A percentile compares a stretch with the other conserved stretches of the same genome.
Evolutionary conservation across 768 basidiomycete species (phyloP).

Genomic region (Polyporus arcularius): DNA sequence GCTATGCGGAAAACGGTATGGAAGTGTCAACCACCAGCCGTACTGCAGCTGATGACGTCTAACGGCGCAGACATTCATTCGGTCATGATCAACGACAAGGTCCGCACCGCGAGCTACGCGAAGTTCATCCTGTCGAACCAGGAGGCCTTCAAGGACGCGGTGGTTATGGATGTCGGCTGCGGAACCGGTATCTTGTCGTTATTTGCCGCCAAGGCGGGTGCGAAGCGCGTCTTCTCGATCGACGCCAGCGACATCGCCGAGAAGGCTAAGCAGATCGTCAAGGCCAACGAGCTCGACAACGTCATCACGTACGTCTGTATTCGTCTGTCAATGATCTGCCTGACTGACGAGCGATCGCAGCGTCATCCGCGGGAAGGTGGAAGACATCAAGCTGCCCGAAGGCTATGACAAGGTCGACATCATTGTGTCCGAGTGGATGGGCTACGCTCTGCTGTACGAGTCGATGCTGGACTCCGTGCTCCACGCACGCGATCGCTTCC

Average conservation of each 20-base stretch:
- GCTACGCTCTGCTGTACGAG: conserved; percentile 88
- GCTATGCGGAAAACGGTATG: conserved; percentile 85
- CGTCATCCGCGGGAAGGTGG: conserved; percentile 89
- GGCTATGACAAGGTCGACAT: conserved; percentile 81
- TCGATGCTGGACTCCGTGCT: conserved; percentile 98
- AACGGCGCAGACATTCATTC: conserved; percentile 79
- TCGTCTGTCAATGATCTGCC: not conserved
- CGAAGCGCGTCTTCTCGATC: conserved; percentile 87
- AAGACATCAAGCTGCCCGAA: conserved; percentile 79
- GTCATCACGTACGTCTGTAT: conserved; percentile 56
- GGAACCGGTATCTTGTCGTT: conserved; percentile 93
- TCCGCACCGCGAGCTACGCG: conserved; percentile 91
- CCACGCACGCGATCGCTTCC: conserved; percentile 82
- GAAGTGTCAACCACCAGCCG: no score
- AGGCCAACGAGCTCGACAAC: conserved; percentile 55
- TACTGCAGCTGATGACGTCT: not conserved
- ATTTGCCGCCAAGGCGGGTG: conserved; percentile 87
- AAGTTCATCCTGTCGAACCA: conserved; percentile 87
- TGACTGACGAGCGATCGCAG: conserved; percentile 31
- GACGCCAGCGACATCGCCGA: conserved; percentile 78
- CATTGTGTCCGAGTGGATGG: conserved; percentile 99
- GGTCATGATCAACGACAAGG: conserved; percentile 94
- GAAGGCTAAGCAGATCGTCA: conserved; percentile 51
- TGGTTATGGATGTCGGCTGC: conserved; percentile 95
- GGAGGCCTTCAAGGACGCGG: conserved; percentile 74